These are phyloP conservation scores for Aquilaria agallochum DNA, from an alignment of 441 rosid genomes.

Conservation along the genomic window DNA sequence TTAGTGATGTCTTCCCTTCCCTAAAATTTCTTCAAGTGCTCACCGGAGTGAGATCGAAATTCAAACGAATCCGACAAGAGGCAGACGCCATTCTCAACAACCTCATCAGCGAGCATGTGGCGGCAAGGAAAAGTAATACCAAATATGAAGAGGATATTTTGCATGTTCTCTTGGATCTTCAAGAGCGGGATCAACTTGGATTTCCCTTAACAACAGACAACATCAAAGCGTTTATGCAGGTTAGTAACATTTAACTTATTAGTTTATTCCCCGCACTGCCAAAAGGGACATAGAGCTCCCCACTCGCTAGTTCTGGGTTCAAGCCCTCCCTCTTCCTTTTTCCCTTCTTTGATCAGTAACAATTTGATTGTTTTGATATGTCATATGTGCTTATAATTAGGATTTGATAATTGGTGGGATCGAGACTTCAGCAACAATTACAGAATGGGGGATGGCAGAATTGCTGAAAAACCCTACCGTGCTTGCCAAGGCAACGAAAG, in stretches of 20 bases:
- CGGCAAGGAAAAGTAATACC: not conserved
- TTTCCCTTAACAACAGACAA: slow-evolving; percentile 15
- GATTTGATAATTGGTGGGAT: slow-evolving; percentile 35
- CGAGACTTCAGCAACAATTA: slow-evolving; percentile 29
- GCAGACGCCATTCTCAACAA: slow-evolving; percentile 18
- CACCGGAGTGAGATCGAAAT: slow-evolving; percentile 12
- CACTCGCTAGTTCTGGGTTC: not conserved
- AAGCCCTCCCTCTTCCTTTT: not conserved
- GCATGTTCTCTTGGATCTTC: slow-evolving; percentile 22
- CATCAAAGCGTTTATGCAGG: slow-evolving; percentile 26
- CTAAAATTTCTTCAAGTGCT: slow-evolving; percentile 13
- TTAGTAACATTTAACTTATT: slow-evolving; percentile 1
- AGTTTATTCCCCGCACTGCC: too few relatives aligned
- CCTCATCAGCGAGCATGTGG: slow-evolving; percentile 17
- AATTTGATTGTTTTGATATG: too few relatives aligned
- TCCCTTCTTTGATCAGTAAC: too few relatives aligned
- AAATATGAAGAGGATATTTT: slow-evolving; percentile 17
- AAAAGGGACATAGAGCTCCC: not conserved
- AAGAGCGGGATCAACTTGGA: slow-evolving; percentile 13
- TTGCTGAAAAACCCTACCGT: slow-evolving; percentile 26
- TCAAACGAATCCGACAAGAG: slow-evolving; percentile 10
- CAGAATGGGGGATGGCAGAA: slow-evolving; percentile 42
- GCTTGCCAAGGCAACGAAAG: slow-evolving; percentile 34
- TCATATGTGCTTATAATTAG: slow-evolving; percentile 11
- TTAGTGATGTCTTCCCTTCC: slow-evolving; percentile 24